Evolutionary conservation across 169 alveolate species (phyloP).

Genomic region (Perkinsus chesapeaki): DNA sequence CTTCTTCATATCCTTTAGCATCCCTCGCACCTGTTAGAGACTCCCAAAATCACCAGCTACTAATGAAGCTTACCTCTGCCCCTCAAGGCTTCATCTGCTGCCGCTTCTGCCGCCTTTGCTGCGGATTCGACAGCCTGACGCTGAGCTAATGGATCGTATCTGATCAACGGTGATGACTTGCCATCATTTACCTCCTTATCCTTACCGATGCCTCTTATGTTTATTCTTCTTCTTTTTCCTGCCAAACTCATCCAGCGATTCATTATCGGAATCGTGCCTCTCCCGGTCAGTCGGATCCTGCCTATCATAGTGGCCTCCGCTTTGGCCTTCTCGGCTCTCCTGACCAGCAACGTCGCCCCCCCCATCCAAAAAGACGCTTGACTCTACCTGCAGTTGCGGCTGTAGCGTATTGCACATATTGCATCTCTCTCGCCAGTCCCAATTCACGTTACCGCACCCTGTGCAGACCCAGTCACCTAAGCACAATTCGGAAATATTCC

Average conservation of each 20-base stretch:
- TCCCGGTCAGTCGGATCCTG: conserved; percentile 11
- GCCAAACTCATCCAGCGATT: neutral
- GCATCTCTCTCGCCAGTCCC: conserved; percentile 16
- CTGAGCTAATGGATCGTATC: neutral
- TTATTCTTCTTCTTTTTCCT: neutral
- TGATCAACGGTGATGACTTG: neutral
- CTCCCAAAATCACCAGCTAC: neutral
- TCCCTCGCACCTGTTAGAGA: neutral
- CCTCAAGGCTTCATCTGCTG: neutral
- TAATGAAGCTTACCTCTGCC: neutral
- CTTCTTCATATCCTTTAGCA: neutral
- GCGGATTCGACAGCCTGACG: neutral
- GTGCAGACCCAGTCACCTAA: conserved; percentile 12
- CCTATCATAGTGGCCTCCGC: conserved; percentile 13
- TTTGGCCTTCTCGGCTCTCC: conserved; percentile 13
- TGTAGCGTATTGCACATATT: neutral
- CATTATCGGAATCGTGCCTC: conserved; percentile 1
- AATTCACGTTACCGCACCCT: conserved; percentile 8
- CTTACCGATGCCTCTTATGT: neutral
- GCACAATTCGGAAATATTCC: neutral
- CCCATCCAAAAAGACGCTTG: neutral
- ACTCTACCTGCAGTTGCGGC: neutral
- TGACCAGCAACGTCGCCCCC: neutral
- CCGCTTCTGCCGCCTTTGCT: neutral
- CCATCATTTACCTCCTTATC: neutral